Conservation (phyloP, 805 yeast species). For the Phaffomyces thermotolerans region DNA sequence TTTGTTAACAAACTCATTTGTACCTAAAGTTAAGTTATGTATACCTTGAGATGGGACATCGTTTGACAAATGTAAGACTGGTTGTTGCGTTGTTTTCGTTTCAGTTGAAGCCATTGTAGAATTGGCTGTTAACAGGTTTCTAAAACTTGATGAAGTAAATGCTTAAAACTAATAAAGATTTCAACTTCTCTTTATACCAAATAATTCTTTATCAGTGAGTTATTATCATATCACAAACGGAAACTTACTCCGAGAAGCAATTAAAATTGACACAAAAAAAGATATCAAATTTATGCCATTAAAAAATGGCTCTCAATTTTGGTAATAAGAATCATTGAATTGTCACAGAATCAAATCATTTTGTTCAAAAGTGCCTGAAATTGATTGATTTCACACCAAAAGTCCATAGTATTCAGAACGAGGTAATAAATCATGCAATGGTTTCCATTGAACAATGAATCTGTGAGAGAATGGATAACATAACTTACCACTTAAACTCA, state of each 20-base stretch:
- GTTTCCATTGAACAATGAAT: slow-evolving; percentile 87
- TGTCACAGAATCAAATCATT: no score
- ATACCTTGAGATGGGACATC: slow-evolving; percentile 38
- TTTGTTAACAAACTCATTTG: slow-evolving; percentile 37
- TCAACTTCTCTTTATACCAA: not conserved
- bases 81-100: not conserved
- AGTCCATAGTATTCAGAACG: slow-evolving; percentile 75
- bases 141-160: not conserved
- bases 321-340: no score
- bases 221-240: not conserved
- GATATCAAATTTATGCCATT: no score
- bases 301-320: no score
- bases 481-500: slow-evolving; percentile 73
- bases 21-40: slow-evolving; percentile 53
- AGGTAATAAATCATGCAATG: slow-evolving; percentile 41
- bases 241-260: not conserved
- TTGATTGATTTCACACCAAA: slow-evolving; percentile 42
- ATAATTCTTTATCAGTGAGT: not conserved
- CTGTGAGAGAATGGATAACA: slow-evolving; percentile 66
- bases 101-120: slow-evolving; percentile 1
- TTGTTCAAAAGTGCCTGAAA: no score
- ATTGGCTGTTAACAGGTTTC: no score
- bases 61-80: slow-evolving; percentile 1
- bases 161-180: not conserved
- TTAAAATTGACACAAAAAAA: not conserved